These are phyloP conservation scores for Pseudogymnoascus sp. DNA, from an alignment of 2,329 filamentous ascomycete genomes.

Conservation along the genomic window DNA sequence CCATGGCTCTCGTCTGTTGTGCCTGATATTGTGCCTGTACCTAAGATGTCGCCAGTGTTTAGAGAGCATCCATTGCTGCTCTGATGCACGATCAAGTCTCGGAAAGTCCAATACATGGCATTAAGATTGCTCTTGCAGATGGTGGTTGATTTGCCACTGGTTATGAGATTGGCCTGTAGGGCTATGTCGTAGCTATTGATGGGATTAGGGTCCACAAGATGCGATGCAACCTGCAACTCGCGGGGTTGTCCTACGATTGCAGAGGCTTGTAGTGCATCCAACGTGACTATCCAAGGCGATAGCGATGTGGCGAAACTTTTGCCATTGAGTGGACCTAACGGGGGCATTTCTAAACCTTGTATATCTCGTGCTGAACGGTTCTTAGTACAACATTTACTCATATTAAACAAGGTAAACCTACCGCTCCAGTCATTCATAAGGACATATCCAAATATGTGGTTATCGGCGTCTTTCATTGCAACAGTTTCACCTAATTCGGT, in stretches of 20 bases:
- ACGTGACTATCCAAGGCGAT: conserved; percentile 54
- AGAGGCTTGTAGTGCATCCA: conserved; percentile 44
- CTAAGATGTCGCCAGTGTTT: conserved; percentile 36
- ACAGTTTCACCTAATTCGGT: conserved; percentile 32
- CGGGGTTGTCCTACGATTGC: conserved; percentile 19
- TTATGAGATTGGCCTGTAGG: conserved; percentile 26
- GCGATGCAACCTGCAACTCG: conserved; percentile 20
- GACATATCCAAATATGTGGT: conserved; percentile 57
- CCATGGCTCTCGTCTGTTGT: conserved; percentile 30
- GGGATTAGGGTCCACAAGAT: conserved; percentile 31
- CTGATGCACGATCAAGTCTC: conserved; percentile 33
- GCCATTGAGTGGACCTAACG: conserved; percentile 52
- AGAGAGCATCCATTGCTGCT: conserved; percentile 33
- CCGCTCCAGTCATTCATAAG: conserved; percentile 56
- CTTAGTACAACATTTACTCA: neutral
- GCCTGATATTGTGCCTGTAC: conserved; percentile 37
- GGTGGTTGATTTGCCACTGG: conserved; percentile 20
- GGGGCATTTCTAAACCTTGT: conserved; percentile 53
- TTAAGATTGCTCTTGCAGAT: conserved; percentile 28
- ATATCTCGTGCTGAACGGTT: conserved; percentile 46
- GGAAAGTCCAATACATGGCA: conserved; percentile 35
- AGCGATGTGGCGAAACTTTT: conserved; percentile 55
- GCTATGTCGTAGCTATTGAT: conserved; percentile 32
- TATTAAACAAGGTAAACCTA: conserved; percentile 19
- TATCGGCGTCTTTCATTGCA: conserved; percentile 41